Conservation (phyloP, 1,284 basidiomycete genomes). For the Pascua sp. region DNA sequence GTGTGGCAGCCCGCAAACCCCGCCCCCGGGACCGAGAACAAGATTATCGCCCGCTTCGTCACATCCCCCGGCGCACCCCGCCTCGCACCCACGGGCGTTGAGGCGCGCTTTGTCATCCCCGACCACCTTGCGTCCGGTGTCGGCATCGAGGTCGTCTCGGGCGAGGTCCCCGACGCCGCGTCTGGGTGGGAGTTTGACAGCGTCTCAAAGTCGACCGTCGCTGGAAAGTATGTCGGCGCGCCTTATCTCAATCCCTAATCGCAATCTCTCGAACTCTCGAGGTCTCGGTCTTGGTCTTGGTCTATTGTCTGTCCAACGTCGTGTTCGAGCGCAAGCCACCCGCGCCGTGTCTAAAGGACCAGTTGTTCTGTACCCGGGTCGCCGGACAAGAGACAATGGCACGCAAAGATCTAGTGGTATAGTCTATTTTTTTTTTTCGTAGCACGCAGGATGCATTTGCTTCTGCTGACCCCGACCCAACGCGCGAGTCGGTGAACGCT, state of each 20-base stretch:
- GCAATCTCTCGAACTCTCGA: background rate
- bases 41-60: slow-evolving; percentile 53
- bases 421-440: no score
- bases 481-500: no score
- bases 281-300: no score
- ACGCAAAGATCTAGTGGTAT: no score
- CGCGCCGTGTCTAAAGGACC: no score
- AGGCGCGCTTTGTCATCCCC: slow-evolving; percentile 49
- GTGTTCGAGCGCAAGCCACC: no score
- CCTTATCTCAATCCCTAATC: slow-evolving; percentile 9
- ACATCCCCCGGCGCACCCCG: slow-evolving; percentile 28
- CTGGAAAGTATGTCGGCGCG: slow-evolving; percentile 16
- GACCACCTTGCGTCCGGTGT: slow-evolving; percentile 48
- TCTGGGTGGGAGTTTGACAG: slow-evolving; percentile 5
- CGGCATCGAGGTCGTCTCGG: slow-evolving; percentile 42
- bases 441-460: no score
- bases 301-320: no score
- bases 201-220: slow-evolving; percentile 3
- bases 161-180: slow-evolving; percentile 9
- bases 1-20: slow-evolving; percentile 47
- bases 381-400: no score
- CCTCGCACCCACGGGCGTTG: slow-evolving; percentile 42
- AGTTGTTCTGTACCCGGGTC: no score
- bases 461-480: no score
- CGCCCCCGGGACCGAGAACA: slow-evolving; percentile 30